Conservation (phyloP, 768 basidiomycete genomes). For the Boletus subparvulus region DNA sequence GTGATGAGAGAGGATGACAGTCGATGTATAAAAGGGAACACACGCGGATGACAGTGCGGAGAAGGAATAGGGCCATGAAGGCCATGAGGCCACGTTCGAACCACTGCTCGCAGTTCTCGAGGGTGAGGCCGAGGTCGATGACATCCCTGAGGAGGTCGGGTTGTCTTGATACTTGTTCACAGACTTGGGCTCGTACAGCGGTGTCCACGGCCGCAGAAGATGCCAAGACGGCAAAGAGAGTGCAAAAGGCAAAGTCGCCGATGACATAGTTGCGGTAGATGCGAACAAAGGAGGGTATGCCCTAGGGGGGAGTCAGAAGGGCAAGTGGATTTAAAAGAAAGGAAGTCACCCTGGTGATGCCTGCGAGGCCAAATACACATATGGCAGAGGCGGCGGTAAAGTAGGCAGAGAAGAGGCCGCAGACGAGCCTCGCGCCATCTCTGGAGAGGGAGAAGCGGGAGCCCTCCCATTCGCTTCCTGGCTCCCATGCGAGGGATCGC, state of each 20-base stretch:
- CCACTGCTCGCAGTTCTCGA: constrained; percentile 83
- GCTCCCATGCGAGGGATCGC: constrained; percentile 46
- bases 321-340: neutral
- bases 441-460: constrained; percentile 39
- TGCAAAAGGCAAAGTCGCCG: constrained; percentile 72
- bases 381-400: constrained; percentile 65
- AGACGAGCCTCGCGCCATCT: constrained; percentile 49
- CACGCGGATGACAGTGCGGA: constrained; percentile 67
- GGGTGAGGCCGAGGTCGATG: constrained; percentile 67
- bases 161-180: constrained; percentile 73
- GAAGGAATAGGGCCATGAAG: constrained; percentile 55
- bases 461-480: constrained; percentile 51
- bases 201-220: constrained; percentile 59
- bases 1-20: neutral
- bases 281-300: constrained; percentile 62
- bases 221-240: constrained; percentile 53
- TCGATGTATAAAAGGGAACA: constrained; percentile 26
- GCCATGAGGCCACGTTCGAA: constrained; percentile 64
- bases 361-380: constrained; percentile 62
- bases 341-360: constrained; percentile 60
- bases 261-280: constrained; percentile 83
- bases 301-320: constrained; percentile 38
- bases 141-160: constrained; percentile 72
- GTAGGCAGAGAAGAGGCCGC: constrained; percentile 64
- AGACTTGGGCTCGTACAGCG: constrained; percentile 57